phyloP scores from a whole-genome alignment of 495 filamentous ascomycete species.

The Oleoguttula mirabilis region DNA sequence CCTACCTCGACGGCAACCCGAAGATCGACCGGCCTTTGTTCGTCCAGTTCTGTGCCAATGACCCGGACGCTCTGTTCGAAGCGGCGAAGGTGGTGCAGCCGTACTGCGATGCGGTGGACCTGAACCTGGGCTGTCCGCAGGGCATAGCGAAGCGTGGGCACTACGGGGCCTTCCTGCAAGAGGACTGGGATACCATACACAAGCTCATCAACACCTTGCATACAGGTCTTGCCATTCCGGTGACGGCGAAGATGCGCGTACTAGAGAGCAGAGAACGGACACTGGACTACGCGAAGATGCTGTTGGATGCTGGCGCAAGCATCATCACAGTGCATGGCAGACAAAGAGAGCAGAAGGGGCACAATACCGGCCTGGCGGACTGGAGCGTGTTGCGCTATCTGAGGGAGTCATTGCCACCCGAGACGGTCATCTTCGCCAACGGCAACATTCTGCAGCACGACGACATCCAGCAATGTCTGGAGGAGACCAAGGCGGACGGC shows the following conservation, averaged over 20 bases:
- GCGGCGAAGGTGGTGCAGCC: constrained; percentile 66
- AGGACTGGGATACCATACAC: constrained; percentile 75
- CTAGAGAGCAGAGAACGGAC: constrained; percentile 78
- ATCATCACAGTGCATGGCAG: constrained; percentile 89
- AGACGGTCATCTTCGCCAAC: constrained; percentile 92
- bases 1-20: constrained; percentile 76
- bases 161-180: constrained; percentile 91
- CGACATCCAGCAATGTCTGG: constrained; percentile 68
- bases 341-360: constrained; percentile 83
- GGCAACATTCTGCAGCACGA: constrained; percentile 78
- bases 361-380: constrained; percentile 87
- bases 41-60: constrained; percentile 94
- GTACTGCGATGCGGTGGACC: constrained; percentile 87
- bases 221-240: constrained; percentile 55
- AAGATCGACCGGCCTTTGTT: constrained; percentile 73
- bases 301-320: constrained; percentile 78
- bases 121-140: constrained; percentile 97
- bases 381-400: constrained; percentile 76
- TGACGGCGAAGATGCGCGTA: constrained; percentile 92
- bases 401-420: constrained; percentile 67
- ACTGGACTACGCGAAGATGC: constrained; percentile 77
- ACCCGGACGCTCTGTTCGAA: constrained; percentile 60
- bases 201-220: constrained; percentile 68
- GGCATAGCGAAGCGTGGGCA: constrained; percentile 82
- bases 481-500: constrained; percentile 77